Evolutionary conservation across 805 yeast species (phyloP).

Genomic region (Grigorovia humatica): DNA sequence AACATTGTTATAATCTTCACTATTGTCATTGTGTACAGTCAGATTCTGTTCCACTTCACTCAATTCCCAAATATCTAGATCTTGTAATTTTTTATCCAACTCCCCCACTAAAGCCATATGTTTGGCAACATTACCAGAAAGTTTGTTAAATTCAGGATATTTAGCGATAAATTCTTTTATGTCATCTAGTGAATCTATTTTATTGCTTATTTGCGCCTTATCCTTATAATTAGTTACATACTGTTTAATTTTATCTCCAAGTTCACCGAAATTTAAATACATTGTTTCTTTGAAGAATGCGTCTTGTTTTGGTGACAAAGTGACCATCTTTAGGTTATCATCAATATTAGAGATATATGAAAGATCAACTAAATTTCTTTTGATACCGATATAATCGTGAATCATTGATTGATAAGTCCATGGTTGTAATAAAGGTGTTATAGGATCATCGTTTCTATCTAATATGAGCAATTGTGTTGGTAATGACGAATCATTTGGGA

Average conservation of each 20-base stretch:
- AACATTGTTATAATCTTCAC: slow-evolving; percentile 45
- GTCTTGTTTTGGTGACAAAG: slow-evolving; percentile 60
- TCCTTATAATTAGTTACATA: slow-evolving; percentile 75
- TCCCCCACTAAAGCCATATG: slow-evolving; percentile 88
- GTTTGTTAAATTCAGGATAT: slow-evolving; percentile 85
- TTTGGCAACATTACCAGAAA: slow-evolving; percentile 80
- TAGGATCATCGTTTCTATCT: slow-evolving; percentile 83
- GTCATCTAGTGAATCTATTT: slow-evolving; percentile 72
- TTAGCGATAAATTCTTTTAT: slow-evolving; percentile 86
- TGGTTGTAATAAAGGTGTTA: slow-evolving; percentile 85
- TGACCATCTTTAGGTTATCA: slow-evolving; percentile 53
- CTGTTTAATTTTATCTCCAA: slow-evolving; percentile 77
- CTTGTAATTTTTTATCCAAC: slow-evolving; percentile 62
- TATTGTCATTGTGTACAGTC: slow-evolving; percentile 53
- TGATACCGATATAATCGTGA: slow-evolving; percentile 79
- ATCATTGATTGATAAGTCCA: slow-evolving; percentile 99
- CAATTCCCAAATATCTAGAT: slow-evolving; percentile 62
- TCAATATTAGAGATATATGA: slow-evolving; percentile 44
- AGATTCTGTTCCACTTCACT: slow-evolving; percentile 86
- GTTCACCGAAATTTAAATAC: slow-evolving; percentile 88
- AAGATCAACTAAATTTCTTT: slow-evolving; percentile 69
- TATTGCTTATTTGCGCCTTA: slow-evolving; percentile 60
- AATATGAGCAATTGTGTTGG: slow-evolving; percentile 66
- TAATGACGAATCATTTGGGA: slow-evolving; percentile 32
- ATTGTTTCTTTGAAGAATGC: slow-evolving; percentile 67